A percentile compares a stretch with the other conserved stretches of the same genome.
These are phyloP conservation scores for Aspergillus sp. DNA, from an alignment of 2,329 filamentous ascomycete genomes.

Conservation along the genomic window DNA sequence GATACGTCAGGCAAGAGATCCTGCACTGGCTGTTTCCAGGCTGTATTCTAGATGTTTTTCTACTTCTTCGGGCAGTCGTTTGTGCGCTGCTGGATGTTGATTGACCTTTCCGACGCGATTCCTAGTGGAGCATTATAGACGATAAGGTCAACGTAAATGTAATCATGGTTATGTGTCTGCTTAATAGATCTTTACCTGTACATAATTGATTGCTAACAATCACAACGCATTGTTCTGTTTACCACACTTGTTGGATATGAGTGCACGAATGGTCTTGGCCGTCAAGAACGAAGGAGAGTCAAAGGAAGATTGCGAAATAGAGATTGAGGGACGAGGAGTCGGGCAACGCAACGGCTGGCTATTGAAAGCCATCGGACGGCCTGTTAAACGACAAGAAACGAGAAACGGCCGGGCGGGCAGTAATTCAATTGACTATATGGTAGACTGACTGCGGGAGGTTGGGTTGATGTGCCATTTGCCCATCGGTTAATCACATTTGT, in stretches of 20 bases:
- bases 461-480: not conserved
- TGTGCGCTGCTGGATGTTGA: not conserved
- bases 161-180: constrained; percentile 20
- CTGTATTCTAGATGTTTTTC: constrained; percentile 25
- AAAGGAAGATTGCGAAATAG: no score
- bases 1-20: constrained; percentile 2
- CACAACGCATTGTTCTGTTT: not conserved
- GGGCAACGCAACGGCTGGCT: no score
- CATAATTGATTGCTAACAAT: constrained; percentile 8
- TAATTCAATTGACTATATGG: no score
- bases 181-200: constrained; percentile 10
- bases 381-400: no score
- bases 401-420: no score
- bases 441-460: not conserved
- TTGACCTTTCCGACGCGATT: constrained; percentile 7
- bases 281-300: not conserved
- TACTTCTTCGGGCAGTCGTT: constrained; percentile 12
- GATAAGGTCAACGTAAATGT: constrained; percentile 21
- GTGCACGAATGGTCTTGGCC: no score
- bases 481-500: not conserved
- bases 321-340: no score
- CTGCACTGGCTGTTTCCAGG: constrained; percentile 12
- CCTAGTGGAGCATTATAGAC: constrained; percentile 23
- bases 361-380: no score
- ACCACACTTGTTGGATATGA: no score